Base-by-base conservation (phyloP, 2,329 filamentous ascomycete genomes). In the Onygena corvina region DNA sequence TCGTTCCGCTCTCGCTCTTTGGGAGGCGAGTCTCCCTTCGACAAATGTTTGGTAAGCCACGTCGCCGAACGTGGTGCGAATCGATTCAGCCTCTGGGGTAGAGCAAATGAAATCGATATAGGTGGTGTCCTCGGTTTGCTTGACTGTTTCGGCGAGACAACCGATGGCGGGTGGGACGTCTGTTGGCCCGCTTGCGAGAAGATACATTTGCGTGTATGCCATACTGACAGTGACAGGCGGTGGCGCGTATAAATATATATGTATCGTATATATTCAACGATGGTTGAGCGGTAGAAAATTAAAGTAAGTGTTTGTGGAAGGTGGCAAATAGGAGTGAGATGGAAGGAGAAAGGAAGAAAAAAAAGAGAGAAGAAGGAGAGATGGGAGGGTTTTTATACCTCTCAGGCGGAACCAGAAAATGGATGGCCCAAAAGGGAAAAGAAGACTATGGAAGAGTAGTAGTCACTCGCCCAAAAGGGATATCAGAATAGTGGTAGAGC, bases 141-240 rank as follows among this genome's bases (percentile, higher is more conserved):
- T 20, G 35, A 38, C 14, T 18, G 50, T 40, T 27, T 46, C 38
- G 46, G 48, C 46, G 27, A 49, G 44, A 5, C 49, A 51, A 34
- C 51, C 51, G 49, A 53, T 53, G 9, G 49, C 31, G 20, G 51
- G 51, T 2, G 51, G 49, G 27, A 46, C 51, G 20, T 35, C 8
- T 18, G 48, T 25, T 18, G 42, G 50, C 9, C 42, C 49, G 29
- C 31, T 18, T n/a, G 49, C 51, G 20, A 49, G 21, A 30, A 46
- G 52, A 35, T 40, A 50, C 47, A 53, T 35, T 25, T 51, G 47
- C 14, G 50, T 53, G 27, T 52, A 53, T 42, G 52, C 34, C 52
- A 53, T 53, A 14, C 33, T 47, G 46, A 5, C 46, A 46, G 42
- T 30, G 42, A 46, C 25, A 46, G 31, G 46, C 30, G 46, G 42